Base-by-base conservation (phyloP, 768 basidiomycete genomes). In the Psilocybe tampanensis region DNA sequence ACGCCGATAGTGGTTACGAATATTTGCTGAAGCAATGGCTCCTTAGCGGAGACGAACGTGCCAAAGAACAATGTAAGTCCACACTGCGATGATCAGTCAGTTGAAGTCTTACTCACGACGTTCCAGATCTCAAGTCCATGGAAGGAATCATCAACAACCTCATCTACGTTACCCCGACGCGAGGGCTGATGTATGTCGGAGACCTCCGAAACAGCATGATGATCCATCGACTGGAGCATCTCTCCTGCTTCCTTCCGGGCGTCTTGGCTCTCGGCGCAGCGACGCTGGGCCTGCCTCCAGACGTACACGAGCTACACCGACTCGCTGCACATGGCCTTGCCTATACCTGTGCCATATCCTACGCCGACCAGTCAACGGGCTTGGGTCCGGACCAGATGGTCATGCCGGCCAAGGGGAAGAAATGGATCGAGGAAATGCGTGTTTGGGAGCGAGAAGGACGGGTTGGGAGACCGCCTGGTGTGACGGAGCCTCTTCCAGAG, bases 301-400 rank as follows among this genome's bases (percentile, higher is more conserved):
- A 67, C 4, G 71, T 72, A 8, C 72, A 70, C 29, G 69, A 86
- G 48, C 68, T 83, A 18, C 88, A 91, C 64, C 65, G 78, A 48
- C 89, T 87, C 83, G 90, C 86, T 0, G 90, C 90, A 0, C 75
- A 85, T 66, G 90, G 89, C 2, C 75, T 92, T 12, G 84, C 86
- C 9, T 80, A 86, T 61, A 87, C 80, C 15, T 92, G 90, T 64
- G 88, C 82, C 64, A 62, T 85, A 9, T 75, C 81, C 34, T 92
- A 90, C 63, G 82, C 81, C 6, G 90, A 92, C 66, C 80, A 85
- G 65, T 73, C 76, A 22, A 76, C 81, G 0, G 89, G 90, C 2
- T 69, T 92, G 22, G 86, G 84, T 2, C 85, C 90, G 6, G 90
- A 92, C 42, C 74, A 74, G 54, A 71, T 80, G 41, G 36, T 54